Base-by-base conservation (phyloP, 345 rosid species). In the Citrus sinensis region DNA sequence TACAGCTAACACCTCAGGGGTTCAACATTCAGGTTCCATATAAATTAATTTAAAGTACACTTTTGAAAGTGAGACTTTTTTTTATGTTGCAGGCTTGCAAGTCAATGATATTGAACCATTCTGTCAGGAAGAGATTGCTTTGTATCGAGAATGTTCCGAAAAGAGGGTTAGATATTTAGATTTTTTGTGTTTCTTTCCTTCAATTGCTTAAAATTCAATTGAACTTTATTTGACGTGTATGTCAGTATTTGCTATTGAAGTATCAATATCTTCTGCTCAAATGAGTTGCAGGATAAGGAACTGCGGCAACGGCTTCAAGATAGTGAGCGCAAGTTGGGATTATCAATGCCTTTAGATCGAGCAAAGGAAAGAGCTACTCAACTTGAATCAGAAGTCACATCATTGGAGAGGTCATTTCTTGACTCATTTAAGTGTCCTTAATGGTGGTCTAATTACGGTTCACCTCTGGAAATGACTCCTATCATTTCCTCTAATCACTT, bases 81-180 rank as follows among this genome's bases (percentile, higher is more conserved):
- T 80, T 25, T 74, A 30, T 69, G 63, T 24, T 80, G 74, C 64
- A 91, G 98, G 98, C 80, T 87, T 96, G 87, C 98, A 94, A 78
- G 83, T 94, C 85, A 92, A 94, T 81, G 95, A 90, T 71, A 92
- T 90, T 22, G 98, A 96, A 79, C 97, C 98, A 19, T 96, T 96
- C 84, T 92, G 97, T 80, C 97, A 94, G 86, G 98, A 96, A 62
- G 97, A 96, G 88, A 87, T 96, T 81, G 93, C 87, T 76, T 73
- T 96, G 74, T 96, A 90, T 85, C 79, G 85, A 74, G 88, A 92
- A 51, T 96, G 98, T 83, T 95, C 92, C 65, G 95, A 90, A 80
- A 94, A 78, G 73, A 88, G 98, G 87, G 97, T 96, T 78, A 81
- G 86, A 59, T 70, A 63, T 17, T 75, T 17, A 6, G 7, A 30